Evolutionary conservation across 306 rosid genomes (phyloP), one percentile per base, ranked within the genome.

Genomic region (Gleditsia sinensis): DNA sequence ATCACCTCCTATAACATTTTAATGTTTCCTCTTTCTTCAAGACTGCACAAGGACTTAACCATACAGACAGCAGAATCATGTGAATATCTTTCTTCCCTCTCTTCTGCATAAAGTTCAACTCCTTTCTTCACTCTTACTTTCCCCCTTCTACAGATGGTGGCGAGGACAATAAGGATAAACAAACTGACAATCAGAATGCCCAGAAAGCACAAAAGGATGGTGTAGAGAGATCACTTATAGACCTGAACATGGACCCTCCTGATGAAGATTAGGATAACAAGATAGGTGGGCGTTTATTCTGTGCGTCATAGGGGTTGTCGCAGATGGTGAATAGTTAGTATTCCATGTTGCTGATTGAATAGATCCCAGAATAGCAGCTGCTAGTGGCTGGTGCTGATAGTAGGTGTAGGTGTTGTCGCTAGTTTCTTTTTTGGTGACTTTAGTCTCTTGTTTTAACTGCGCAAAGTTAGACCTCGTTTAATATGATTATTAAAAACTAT

Each of bases 21-120:
- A 49, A 86, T 57, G 90, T 83, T 83, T 30, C 69, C 78, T 3
- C 4, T n/a, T 32, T n/a, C n/a, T 30, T 3, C 25, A 20, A 37
- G 48, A n/a, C 23, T 80, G 19, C 13, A 3, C 24, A 76, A 76
- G 36, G 34, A 67, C 63, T 58, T 76, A 2, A 5, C 6, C 17
- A 1, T 17, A 24, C 8, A 11, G 5, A 3, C 3, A 3, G 23
- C 58, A 45, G 46, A 34, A 48, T 13, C 32, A 13, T 43, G 69
- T 67, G 30, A 55, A 32, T 23, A 25, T 55, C 50, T 42, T 25
- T 54, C 16, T 42, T 67, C 7, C 30, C 25, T 11, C 27, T 69
- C 33, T 62, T 53, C 13, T 19, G 24, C 32, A 3, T 2, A 1
- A 24, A n/a, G 6, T 24, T 68, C 16, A 21, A 33, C 12, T 37